Base-by-base conservation (phyloP, 2,329 filamentous ascomycete genomes). In the Dothistroma septosporum region DNA sequence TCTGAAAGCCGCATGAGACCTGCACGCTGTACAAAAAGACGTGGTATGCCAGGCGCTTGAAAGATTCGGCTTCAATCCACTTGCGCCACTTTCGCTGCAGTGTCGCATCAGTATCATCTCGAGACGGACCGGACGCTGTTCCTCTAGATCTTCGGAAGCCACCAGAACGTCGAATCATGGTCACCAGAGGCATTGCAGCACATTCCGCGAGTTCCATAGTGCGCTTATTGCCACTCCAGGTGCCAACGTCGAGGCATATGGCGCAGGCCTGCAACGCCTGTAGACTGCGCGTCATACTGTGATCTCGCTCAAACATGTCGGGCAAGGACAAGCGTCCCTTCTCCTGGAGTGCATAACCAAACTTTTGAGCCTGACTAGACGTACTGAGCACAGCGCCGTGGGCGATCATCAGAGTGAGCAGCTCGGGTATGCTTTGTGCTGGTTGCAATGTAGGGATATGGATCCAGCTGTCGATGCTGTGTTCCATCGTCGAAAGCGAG, bases 401-500 rank as follows among this genome's bases (percentile, higher is more conserved):
- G 16, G 64, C 62, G 19, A 64, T 60, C 62, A 64, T 64, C 22
- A 64, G 31, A 6, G 64, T 66, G 22, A 64, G 47, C 16, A 61
- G 57, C 44, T 66, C 62, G 12, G 64, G 64, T 24, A 62, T 61
- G 6, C 48, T 33, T n/a, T 62, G 58, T 8, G 41, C 60, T 12
- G 60, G 55, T 12, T 46, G 58, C 37, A 62, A 66, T 2, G 64
- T 63, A 3, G 64, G 64, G 4, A 64, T 60, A 22, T 66, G 64
- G 12, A 66, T 61, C 64, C 64, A 66, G 52, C 60, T 61, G 47
- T 64, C 64, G 14, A 66, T 66, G 31, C 60, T 66, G 58, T 66
- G 64, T 56, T 66, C 64, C 64, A 66, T 64, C 5, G 49, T 59
- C 32, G 62, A 53, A 14, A 66, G 52, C 33, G 55, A 64, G 55